Base-by-base conservation (phyloP, 2,329 filamentous ascomycete genomes). In the Fusarium proliferatum region DNA sequence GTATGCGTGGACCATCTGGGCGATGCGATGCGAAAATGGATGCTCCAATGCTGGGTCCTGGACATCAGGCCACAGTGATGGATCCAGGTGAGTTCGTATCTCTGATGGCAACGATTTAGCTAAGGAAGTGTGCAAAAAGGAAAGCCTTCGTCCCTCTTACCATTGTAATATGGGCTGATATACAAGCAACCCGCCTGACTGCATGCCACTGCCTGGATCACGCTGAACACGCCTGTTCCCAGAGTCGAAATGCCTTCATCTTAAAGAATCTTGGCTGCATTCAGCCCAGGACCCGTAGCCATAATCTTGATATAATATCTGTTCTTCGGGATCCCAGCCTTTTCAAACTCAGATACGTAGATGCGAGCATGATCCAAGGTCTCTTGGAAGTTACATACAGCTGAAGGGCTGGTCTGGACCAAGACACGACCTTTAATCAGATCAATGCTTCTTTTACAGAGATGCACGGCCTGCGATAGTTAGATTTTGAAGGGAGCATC, bases 101-200 rank as follows among this genome's bases (percentile, higher is more conserved):
- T 45, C 42, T 19, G n/a, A 19, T 26, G 5, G 28, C 28, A 17
- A 0, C 3, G 3, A 21, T 0, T 41, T 0, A 41, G 19, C 12
- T 21, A 5, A 13, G 3, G 6, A 21, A 9, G 9, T 5, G 0
- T 21, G 7, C 7, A 19, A 13, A 4, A 21, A 13, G 12, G 2
- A 13, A 41, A 5, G 0, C 9, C 0, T 6, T 13, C 7, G 21
- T 8, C 19, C 9, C 8, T 21, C 19, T 9, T 26, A 26, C 42
- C 42, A 6, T 45, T 45, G 16, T 45, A 45, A 11, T 45, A 45
- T 9, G 42, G 42, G n/a, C 42, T 45, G n/a, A 45, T 26, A 17
- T 45, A 45, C 10, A 26, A 45, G 2, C 42, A 45, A 17, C 23
- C 23, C 6, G 42, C 42, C 16, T 45, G 42, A 9, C 42, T 45